phyloP scores from a whole-genome alignment of 768 basidiomycete species.

The Calocybe cyanea region DNA sequence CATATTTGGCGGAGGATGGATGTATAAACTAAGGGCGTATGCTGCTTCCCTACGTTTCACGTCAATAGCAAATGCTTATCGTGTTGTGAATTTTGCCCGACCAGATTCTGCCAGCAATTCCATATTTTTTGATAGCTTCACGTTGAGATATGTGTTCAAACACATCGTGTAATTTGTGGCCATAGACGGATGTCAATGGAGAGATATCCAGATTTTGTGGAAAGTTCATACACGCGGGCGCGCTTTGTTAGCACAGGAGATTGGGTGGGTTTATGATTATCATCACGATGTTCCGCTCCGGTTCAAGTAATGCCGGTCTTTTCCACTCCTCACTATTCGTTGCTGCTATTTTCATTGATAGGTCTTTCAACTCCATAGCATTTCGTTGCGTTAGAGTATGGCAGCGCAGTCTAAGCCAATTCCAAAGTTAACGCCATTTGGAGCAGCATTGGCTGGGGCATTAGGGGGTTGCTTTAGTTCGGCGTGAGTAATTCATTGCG shows the following conservation, averaged over 20 bases:
- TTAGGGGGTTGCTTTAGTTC: conserved; percentile 91
- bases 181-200: conserved; percentile 23
- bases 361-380: conserved; percentile 1
- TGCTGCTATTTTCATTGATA: no score
- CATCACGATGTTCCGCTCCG: no score
- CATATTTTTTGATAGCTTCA: conserved; percentile 63
- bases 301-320: no score
- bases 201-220: conserved; percentile 31
- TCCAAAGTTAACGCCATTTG: conserved; percentile 78
- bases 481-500: conserved; percentile 65
- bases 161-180: conserved; percentile 7
- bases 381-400: conserved; percentile 27
- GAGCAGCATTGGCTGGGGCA: conserved; percentile 88
- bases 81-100: conserved; percentile 27
- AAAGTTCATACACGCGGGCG: conserved; percentile 39
- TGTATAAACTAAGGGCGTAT: conserved; percentile 54
- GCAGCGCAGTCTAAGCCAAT: conserved; percentile 53
- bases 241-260: no score
- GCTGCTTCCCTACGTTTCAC: conserved; percentile 64
- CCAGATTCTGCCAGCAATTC: conserved; percentile 87
- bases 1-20: conserved; percentile 31
- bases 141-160: conserved; percentile 42
- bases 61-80: conserved; percentile 11
- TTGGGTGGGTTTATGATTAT: no score
- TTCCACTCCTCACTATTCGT: no score